These are phyloP conservation scores for Suhomyces tanzawaensis DNA, from an alignment of 805 yeast species.

Conservation along the genomic window DNA sequence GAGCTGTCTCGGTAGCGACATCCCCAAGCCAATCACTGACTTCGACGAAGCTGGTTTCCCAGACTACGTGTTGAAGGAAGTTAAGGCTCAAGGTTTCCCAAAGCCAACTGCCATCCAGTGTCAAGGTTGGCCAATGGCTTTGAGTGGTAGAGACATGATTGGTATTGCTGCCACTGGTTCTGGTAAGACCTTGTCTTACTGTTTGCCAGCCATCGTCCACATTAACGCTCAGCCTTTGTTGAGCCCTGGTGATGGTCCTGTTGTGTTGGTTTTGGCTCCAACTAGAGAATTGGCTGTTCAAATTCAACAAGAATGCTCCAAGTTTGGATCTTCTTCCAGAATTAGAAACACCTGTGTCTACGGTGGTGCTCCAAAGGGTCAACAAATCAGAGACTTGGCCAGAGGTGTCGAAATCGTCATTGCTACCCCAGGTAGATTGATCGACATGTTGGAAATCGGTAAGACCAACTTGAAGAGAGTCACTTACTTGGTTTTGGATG, in stretches of 20 bases:
- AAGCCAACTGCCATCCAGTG: conserved; percentile 96
- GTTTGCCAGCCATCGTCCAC: conserved; percentile 95
- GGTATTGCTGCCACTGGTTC: conserved; percentile 99
- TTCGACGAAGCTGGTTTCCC: conserved; percentile 99
- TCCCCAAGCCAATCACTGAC: conserved; percentile 89
- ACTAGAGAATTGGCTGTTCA: conserved; percentile 99
- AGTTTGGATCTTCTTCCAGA: conserved; percentile 88
- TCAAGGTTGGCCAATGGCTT: conserved; percentile 99
- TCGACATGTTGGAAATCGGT: conserved; percentile 94
- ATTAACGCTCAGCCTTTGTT: conserved; percentile 96
- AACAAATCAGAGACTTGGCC: conserved; percentile 91
- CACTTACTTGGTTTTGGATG: conserved; percentile 94
- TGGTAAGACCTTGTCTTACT: conserved; percentile 96
- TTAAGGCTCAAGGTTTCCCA: conserved; percentile 88
- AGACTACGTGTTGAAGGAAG: conserved; percentile 84
- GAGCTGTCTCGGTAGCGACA: conserved; percentile 78
- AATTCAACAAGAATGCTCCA: conserved; percentile 93
- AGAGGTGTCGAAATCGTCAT: conserved; percentile 95
- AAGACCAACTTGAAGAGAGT: conserved; percentile 95
- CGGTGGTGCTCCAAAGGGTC: conserved; percentile 99
- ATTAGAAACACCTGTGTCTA: conserved; percentile 96
- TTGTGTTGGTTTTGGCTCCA: conserved; percentile 93
- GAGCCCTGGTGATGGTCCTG: conserved; percentile 94
- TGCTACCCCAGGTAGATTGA: conserved; percentile 98
- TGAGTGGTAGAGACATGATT: conserved; percentile 97